These are phyloP conservation scores for Monosporascus sp. DNA, from an alignment of 2,329 filamentous ascomycete species.

Conservation along the genomic window DNA sequence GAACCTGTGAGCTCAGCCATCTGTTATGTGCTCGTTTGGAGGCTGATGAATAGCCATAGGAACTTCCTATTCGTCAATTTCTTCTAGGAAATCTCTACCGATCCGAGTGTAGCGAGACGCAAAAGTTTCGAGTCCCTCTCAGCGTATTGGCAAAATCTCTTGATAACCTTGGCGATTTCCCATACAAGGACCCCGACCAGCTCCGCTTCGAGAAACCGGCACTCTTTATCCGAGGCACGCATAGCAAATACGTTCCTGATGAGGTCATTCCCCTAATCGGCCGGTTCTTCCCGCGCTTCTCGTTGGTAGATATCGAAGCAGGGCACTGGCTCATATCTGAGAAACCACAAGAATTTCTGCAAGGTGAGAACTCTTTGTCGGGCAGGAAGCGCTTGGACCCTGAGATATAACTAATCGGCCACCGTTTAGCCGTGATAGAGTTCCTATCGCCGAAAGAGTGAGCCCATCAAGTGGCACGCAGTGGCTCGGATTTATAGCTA, in stretches of 20 bases:
- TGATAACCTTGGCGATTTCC: slow-evolving; percentile 79
- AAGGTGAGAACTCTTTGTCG: slow-evolving; percentile 45
- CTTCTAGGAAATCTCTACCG: slow-evolving; percentile 79
- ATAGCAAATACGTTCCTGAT: slow-evolving; percentile 74
- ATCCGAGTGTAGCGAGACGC: slow-evolving; percentile 40
- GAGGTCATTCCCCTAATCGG: slow-evolving; percentile 75
- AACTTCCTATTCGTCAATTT: slow-evolving; percentile 79
- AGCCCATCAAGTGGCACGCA: slow-evolving; percentile 7
- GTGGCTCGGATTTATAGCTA: not conserved
- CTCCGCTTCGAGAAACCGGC: slow-evolving; percentile 69
- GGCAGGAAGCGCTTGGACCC: not conserved
- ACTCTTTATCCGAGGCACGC: slow-evolving; percentile 73
- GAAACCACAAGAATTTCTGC: slow-evolving; percentile 71
- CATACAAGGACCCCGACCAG: slow-evolving; percentile 67
- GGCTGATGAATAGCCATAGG: slow-evolving; percentile 30
- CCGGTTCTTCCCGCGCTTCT: slow-evolving; percentile 74
- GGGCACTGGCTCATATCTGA: slow-evolving; percentile 92
- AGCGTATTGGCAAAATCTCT: slow-evolving; percentile 62
- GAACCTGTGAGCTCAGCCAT: slow-evolving; percentile 49
- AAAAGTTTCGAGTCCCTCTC: slow-evolving; percentile 77
- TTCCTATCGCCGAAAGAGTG: slow-evolving; percentile 50
- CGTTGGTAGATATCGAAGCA: slow-evolving; percentile 66
- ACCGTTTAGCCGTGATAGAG: slow-evolving; percentile 52
- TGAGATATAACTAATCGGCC: not conserved
- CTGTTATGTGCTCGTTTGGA: slow-evolving; percentile 2